phyloP scores from a whole-genome alignment of 2,329 filamentous ascomycete genomes.

The Neonectria ditissima region DNA sequence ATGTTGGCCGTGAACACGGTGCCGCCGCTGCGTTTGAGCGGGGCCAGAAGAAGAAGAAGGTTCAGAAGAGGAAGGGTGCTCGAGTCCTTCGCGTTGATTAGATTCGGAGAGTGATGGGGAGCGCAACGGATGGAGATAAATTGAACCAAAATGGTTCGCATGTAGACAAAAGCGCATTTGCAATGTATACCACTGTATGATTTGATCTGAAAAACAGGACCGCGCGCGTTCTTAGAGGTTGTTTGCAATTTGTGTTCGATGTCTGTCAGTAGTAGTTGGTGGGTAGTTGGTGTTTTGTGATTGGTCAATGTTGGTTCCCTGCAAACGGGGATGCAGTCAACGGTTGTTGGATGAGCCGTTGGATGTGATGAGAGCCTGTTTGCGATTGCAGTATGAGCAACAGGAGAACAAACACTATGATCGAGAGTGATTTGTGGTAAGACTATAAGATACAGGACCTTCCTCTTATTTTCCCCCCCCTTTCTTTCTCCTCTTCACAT shows the following conservation, averaged over 20 bases:
- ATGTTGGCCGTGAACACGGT: constrained; percentile 89
- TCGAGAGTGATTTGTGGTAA: not conserved
- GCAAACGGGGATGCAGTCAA: not conserved
- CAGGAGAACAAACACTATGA: not conserved
- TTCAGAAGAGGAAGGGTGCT: constrained; percentile 77
- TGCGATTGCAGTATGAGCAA: not conserved
- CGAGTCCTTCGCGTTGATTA: constrained; percentile 80
- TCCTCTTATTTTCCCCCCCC: not conserved
- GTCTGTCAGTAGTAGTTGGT: not conserved
- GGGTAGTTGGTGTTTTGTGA: not conserved
- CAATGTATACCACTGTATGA: constrained; percentile 55
- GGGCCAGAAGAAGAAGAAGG: constrained; percentile 87
- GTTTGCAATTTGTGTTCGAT: not conserved
- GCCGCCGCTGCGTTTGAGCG: constrained; percentile 77
- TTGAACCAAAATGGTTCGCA: constrained; percentile 36
- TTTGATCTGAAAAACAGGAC: constrained; percentile 36
- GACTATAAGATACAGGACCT: not conserved
- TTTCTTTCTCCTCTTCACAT: not conserved
- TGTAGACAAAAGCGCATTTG: constrained; percentile 51
- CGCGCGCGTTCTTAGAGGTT: not conserved
- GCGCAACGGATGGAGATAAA: constrained; percentile 37
- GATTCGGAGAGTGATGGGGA: constrained; percentile 35
- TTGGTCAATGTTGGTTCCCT: not conserved
- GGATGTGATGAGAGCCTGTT: not conserved
- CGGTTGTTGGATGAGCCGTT: not conserved